phyloP scores from a whole-genome alignment of 495 filamentous ascomycete species.

The Penicillium subrubescens region DNA sequence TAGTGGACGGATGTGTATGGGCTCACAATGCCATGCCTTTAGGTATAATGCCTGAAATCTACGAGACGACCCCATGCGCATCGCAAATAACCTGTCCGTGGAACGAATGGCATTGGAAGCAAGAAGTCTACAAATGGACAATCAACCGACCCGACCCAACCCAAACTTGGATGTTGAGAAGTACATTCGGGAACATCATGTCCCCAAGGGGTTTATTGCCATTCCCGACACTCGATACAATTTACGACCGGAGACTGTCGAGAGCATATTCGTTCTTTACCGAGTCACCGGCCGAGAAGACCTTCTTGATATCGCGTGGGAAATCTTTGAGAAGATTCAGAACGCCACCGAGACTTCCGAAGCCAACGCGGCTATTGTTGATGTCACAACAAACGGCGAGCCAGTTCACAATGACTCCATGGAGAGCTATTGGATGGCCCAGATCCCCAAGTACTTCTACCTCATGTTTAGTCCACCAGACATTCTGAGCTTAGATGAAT shows the following conservation, averaged over 20 bases:
- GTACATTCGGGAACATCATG: constrained; percentile 30
- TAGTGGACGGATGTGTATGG: constrained; percentile 86
- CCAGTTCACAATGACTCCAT: constrained; percentile 40
- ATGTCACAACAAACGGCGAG: constrained; percentile 36
- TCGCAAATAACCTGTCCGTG: constrained; percentile 38
- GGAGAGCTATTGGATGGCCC: constrained; percentile 61
- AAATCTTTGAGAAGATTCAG: constrained; percentile 60
- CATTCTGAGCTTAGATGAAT: constrained; percentile 68
- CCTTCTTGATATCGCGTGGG: constrained; percentile 62
- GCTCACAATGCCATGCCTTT: constrained; percentile 54
- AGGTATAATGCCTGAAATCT: constrained; percentile 51
- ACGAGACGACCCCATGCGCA: constrained; percentile 38
- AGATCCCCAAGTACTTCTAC: constrained; percentile 76
- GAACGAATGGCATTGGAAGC: constrained; percentile 39
- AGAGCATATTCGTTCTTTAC: constrained; percentile 64
- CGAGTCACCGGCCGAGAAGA: constrained; percentile 61
- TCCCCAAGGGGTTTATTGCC: constrained; percentile 38
- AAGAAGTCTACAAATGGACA: constrained; percentile 28
- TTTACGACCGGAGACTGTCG: constrained; percentile 58
- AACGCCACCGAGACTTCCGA: constrained; percentile 49
- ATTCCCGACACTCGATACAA: constrained; percentile 42
- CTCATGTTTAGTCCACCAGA: constrained; percentile 62
- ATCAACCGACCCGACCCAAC: constrained; percentile 11
- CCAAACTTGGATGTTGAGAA: constrained; percentile 12
- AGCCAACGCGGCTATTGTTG: constrained; percentile 50